phyloP scores from a whole-genome alignment of 805 yeast genomes.

The Wickerhamiella vanderwaltii region DNA sequence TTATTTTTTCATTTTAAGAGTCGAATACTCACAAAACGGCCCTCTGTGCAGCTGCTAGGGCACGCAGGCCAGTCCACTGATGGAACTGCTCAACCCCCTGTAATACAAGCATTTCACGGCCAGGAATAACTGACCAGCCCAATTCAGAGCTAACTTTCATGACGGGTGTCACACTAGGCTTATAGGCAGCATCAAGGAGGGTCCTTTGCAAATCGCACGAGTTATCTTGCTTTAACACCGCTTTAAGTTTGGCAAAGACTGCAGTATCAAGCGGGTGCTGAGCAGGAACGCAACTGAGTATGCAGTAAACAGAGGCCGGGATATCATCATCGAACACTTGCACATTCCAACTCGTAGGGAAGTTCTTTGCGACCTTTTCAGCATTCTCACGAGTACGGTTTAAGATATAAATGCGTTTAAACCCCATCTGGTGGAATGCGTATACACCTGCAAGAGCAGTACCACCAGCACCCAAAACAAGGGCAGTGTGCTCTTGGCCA shows the following conservation, averaged over 20 bases:
- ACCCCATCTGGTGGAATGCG: slow-evolving; percentile 72
- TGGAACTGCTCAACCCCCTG: slow-evolving; percentile 86
- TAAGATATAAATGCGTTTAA: slow-evolving; percentile 58
- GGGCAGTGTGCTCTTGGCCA: slow-evolving; percentile 38
- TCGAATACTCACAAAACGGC: slow-evolving; percentile 15
- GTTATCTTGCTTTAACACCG: slow-evolving; percentile 35
- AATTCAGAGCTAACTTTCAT: slow-evolving; percentile 61
- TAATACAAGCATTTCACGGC: slow-evolving; percentile 81
- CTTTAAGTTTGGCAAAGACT: slow-evolving; percentile 8
- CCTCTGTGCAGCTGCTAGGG: slow-evolving; percentile 23
- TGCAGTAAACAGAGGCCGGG: slow-evolving; percentile 42
- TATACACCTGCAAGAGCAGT: slow-evolving; percentile 90
- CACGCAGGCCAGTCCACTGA: slow-evolving; percentile 43
- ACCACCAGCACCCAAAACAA: slow-evolving; percentile 95
- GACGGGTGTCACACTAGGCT: slow-evolving; percentile 74
- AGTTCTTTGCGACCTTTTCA: slow-evolving; percentile 41
- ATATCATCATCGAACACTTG: slow-evolving; percentile 48
- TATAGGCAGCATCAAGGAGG: slow-evolving; percentile 87
- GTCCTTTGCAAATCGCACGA: slow-evolving; percentile 30
- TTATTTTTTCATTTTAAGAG: too few species aligned
- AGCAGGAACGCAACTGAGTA: slow-evolving; percentile 23
- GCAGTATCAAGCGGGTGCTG: slow-evolving; percentile 15
- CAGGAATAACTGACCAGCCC: slow-evolving; percentile 77
- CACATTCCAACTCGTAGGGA: slow-evolving; percentile 51
- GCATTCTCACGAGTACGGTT: slow-evolving; percentile 70